phyloP scores from a whole-genome alignment of 768 basidiomycete species.

The Paxillus rubicundulus region DNA sequence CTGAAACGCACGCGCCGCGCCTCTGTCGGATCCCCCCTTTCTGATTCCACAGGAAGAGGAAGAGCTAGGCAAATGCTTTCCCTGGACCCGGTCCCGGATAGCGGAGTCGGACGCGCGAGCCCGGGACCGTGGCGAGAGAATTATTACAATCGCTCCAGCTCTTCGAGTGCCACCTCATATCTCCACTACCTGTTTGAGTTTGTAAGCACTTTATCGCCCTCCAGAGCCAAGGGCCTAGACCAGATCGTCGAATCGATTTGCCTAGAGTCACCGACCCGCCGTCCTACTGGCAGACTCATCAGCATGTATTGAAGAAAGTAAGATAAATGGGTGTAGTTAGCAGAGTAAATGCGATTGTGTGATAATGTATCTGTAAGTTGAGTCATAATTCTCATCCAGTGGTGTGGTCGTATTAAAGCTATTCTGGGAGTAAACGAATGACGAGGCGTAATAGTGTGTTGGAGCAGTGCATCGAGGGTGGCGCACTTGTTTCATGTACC shows the following conservation, averaged over 20 bases:
- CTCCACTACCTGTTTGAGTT: no score
- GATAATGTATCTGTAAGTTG: slow-evolving; percentile 5
- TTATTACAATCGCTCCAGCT: no score
- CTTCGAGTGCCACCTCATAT: no score
- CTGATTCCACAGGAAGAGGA: background rate
- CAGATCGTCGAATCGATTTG: background rate
- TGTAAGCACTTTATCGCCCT: background rate
- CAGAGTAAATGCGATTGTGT: slow-evolving; percentile 15
- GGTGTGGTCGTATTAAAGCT: slow-evolving; percentile 27
- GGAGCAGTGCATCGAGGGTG: slow-evolving; percentile 6
- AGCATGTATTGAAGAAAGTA: slow-evolving; percentile 2
- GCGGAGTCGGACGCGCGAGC: no score
- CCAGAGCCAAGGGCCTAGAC: background rate
- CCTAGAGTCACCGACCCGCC: background rate
- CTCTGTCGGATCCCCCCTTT: no score
- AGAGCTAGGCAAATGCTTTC: background rate
- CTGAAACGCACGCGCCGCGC: no score
- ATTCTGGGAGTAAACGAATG: slow-evolving; percentile 18
- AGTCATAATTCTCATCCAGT: slow-evolving; percentile 31
- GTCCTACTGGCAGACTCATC: background rate
- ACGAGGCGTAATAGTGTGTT: slow-evolving; percentile 16
- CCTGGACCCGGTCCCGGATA: no score
- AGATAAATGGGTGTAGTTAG: slow-evolving; percentile 20
- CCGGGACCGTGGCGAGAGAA: no score
- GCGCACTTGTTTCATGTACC: slow-evolving; percentile 18